These are phyloP conservation scores for Litsea cubeba DNA, from an alignment of 164 flowering plant genomes.

Conservation along the genomic window DNA sequence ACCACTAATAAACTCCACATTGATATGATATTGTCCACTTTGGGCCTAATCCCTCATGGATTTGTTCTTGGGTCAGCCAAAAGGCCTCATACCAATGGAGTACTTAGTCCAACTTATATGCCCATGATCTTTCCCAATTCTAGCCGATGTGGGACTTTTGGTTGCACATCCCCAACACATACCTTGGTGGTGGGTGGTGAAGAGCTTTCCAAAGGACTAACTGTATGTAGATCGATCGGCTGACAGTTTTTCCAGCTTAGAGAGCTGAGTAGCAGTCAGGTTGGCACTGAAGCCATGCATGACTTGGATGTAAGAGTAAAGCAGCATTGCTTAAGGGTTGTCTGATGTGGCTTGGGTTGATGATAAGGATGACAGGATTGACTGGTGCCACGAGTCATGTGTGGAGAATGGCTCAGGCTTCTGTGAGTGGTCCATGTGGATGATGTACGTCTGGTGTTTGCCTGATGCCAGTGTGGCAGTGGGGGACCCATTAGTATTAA, in stretches of 20 bases:
- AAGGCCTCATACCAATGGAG: too few relatives aligned
- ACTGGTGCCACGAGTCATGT: conserved; percentile 2
- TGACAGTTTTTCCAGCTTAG: conserved; percentile 18
- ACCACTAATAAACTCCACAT: too few relatives aligned
- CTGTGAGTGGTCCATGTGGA: conserved; percentile 25
- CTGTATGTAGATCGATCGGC: conserved; percentile 15
- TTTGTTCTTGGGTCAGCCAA: too few relatives aligned
- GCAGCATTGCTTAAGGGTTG: conserved; percentile 7
- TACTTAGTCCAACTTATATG: too few relatives aligned
- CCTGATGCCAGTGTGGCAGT: neutral
- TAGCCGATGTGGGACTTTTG: too few relatives aligned
- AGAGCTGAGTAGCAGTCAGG: conserved; percentile 17
- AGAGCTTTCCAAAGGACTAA: conserved; percentile 12
- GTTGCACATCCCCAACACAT: too few relatives aligned
- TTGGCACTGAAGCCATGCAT: conserved; percentile 26
- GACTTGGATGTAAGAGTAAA: conserved; percentile 26
- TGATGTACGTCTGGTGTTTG: conserved; percentile 14
- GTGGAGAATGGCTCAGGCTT: conserved; percentile 17
- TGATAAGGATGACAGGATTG: conserved; percentile 12
- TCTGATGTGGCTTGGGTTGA: neutral
- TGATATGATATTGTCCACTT: too few relatives aligned
- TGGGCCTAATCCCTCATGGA: too few relatives aligned
- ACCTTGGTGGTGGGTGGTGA: conserved; percentile 23
- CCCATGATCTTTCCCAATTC: too few relatives aligned
- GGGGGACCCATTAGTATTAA: neutral